A percentile compares a stretch with the other conserved stretches of the same genome.
These are phyloP conservation scores for Leishmania aethiopica DNA, from an alignment of 208 protist genomes.

Conservation along the genomic window DNA sequence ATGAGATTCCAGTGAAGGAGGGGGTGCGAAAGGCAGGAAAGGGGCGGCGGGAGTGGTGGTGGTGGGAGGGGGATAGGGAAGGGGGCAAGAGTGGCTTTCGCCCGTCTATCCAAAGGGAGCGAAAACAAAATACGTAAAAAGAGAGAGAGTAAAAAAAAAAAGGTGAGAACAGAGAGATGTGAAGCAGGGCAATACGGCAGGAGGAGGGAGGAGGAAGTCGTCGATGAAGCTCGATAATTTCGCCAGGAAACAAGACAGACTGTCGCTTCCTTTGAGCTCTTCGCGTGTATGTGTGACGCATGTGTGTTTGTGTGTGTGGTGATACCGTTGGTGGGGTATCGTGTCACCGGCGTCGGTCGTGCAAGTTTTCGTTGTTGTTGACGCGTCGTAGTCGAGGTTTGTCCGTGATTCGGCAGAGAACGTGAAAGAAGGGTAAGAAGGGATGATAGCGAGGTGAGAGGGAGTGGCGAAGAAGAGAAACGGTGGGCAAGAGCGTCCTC, in stretches of 20 bases:
- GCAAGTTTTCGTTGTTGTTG: not conserved
- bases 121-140: not conserved
- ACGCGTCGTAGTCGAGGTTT: not conserved
- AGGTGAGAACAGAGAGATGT: not conserved
- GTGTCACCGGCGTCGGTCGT: not conserved
- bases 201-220: no score
- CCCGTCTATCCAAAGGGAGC: not conserved
- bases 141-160: not conserved
- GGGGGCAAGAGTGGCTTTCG: not conserved
- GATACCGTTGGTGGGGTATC: not conserved
- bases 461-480: not conserved
- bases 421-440: not conserved
- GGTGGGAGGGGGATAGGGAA: not conserved
- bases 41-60: not conserved
- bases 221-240: not conserved
- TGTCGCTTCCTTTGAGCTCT: constrained; percentile 1
- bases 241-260: constrained; percentile 16
- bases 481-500: not conserved
- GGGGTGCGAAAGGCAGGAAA: not conserved
- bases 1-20: not conserved
- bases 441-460: not conserved
- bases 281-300: not conserved
- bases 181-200: not conserved
- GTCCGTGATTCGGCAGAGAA: not conserved
- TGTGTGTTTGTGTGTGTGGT: not conserved